Conservation (phyloP, 192 early-diverging fungal species). For the Coemansia sp. region DNA sequence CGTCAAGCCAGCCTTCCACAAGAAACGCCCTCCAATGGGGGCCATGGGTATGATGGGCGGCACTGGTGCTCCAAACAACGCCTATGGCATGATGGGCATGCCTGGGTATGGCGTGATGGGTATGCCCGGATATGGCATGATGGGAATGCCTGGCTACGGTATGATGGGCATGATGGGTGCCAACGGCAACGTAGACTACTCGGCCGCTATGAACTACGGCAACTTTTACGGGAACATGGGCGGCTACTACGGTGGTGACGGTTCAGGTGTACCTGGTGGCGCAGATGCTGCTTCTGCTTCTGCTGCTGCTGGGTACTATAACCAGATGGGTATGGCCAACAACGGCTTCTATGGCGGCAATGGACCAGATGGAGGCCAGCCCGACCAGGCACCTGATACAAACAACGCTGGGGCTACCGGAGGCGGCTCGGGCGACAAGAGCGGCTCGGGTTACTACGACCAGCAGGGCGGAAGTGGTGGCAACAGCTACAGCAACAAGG, state of each 20-base stretch:
- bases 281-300: slow-evolving; percentile 14
- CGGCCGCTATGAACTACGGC: slow-evolving; percentile 37
- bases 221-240: slow-evolving; percentile 43
- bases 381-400: slow-evolving; percentile 18
- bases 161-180: slow-evolving; percentile 40
- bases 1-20: slow-evolving; percentile 48
- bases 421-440: slow-evolving; percentile 8
- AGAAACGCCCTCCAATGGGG: slow-evolving; percentile 36
- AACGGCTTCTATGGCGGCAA: slow-evolving; percentile 38
- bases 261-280: slow-evolving; percentile 2
- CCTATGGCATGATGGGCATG: slow-evolving; percentile 28
- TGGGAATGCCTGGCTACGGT: slow-evolving; percentile 26
- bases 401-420: slow-evolving; percentile 2
- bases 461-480: slow-evolving; percentile 13
- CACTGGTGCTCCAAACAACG: slow-evolving; percentile 6
- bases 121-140: slow-evolving; percentile 21
- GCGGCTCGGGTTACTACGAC: slow-evolving; percentile 15
- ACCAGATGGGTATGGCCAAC: slow-evolving; percentile 39
- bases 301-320: slow-evolving; percentile 35
- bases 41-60: slow-evolving; percentile 18
- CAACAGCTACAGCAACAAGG: slow-evolving; percentile 8
- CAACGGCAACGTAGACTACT: slow-evolving; percentile 22
- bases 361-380: slow-evolving; percentile 26
- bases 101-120: slow-evolving; percentile 37
- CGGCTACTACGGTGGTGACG: slow-evolving; percentile 34